A percentile compares a stretch with the other conserved stretches of the same genome.
phyloP scores from a whole-genome alignment of 495 filamentous ascomycete genomes.

The Penicillium steckii region DNA sequence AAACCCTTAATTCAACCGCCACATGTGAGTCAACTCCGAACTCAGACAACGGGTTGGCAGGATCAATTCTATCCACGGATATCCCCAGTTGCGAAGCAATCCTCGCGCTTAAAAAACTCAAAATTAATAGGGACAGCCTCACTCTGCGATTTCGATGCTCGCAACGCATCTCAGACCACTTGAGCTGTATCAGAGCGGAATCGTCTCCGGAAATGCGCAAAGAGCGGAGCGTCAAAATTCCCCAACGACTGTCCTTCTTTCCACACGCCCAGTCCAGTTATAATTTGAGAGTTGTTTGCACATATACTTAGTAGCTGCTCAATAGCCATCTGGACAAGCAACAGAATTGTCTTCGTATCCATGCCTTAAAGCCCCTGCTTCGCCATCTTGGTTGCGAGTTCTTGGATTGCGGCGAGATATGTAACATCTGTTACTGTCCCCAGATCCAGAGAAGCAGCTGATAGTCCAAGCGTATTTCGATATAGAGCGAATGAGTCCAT shows the following conservation, averaged over 20 bases:
- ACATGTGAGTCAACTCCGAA: conserved; percentile 48
- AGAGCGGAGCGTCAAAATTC: conserved; percentile 25
- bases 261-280: conserved; percentile 30
- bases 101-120: conserved; percentile 21
- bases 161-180: conserved; percentile 19
- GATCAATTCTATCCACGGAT: conserved; percentile 38
- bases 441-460: conserved; percentile 51
- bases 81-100: conserved; percentile 28
- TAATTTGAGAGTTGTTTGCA: conserved; percentile 16
- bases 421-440: conserved; percentile 56
- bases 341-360: conserved; percentile 17
- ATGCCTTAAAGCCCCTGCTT: conserved; percentile 28
- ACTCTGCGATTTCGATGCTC: conserved; percentile 19
- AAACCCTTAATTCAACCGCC: conserved; percentile 45
- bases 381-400: conserved; percentile 22
- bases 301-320: background rate
- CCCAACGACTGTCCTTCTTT: conserved; percentile 20
- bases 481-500: conserved; percentile 38
- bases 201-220: conserved; percentile 21
- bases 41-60: conserved; percentile 24
- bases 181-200: conserved; percentile 7
- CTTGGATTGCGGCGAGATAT: conserved; percentile 44
- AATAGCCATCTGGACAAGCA: conserved; percentile 21
- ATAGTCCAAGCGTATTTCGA: conserved; percentile 18
- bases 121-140: conserved; percentile 25